Evolutionary conservation across 2,329 filamentous ascomycete genomes (phyloP).

Genomic region (Ceratocystis ficicola): DNA sequence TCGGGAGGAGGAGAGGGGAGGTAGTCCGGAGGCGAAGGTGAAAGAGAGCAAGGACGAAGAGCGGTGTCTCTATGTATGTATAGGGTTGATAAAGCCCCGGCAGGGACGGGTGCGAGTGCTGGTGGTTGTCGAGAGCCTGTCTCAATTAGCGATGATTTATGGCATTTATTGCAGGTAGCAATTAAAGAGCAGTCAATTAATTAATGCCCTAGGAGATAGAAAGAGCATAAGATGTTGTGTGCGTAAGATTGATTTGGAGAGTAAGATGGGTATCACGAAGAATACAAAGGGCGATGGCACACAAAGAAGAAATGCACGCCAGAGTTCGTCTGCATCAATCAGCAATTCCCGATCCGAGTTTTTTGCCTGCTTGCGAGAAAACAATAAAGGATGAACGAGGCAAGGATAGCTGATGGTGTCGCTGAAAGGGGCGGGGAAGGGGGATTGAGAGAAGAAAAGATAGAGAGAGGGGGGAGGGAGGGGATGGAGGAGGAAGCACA

Average conservation of each 20-base stretch:
- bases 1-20: conserved; percentile 23
- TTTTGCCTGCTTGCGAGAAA: background rate
- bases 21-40: too few relatives aligned
- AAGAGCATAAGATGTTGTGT: background rate
- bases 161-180: background rate
- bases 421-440: conserved; percentile 10
- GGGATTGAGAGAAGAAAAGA: background rate
- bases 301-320: background rate
- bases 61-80: too few relatives aligned
- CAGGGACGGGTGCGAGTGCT: background rate
- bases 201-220: background rate
- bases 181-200: background rate
- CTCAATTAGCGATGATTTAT: background rate
- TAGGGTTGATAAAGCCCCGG: too few relatives aligned
- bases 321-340: background rate
- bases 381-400: background rate
- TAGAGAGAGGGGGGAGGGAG: too few relatives aligned
- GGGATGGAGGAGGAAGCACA: background rate
- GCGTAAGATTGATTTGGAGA: background rate
- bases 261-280: background rate
- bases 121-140: background rate
- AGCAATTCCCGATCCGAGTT: background rate
- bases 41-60: too few relatives aligned
- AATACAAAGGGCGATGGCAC: background rate
- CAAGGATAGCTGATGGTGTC: background rate